A percentile compares a stretch with the other conserved stretches of the same genome.
These are phyloP conservation scores for Raphanus hybrid DNA, from an alignment of 441 rosid genomes.

Conservation along the genomic window DNA sequence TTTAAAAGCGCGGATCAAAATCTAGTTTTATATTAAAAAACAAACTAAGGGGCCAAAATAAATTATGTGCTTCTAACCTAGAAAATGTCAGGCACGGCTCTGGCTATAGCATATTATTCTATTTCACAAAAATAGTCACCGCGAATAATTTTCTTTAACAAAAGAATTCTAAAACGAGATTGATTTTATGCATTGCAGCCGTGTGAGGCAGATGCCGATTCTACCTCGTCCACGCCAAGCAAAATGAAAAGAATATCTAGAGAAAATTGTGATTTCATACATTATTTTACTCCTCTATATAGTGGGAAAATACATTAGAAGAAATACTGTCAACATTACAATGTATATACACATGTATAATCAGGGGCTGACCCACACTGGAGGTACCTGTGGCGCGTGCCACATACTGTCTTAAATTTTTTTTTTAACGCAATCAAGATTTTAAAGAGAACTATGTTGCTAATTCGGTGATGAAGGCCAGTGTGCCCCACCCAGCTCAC, in stretches of 20 bases:
- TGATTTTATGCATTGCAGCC: not conserved
- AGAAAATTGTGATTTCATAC: not conserved
- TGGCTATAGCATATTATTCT: not conserved
- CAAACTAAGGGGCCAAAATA: too few species aligned
- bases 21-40: too few species aligned
- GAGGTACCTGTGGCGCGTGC: too few species aligned
- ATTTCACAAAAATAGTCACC: conserved; percentile 7
- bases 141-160: not conserved
- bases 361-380: too few species aligned
- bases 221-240: conserved; percentile 2
- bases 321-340: not conserved
- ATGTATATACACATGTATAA: not conserved
- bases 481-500: too few species aligned
- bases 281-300: not conserved
- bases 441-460: too few species aligned
- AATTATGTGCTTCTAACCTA: too few species aligned
- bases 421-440: too few species aligned
- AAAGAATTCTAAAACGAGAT: not conserved
- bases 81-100: too few species aligned
- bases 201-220: conserved; percentile 7
- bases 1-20: too few species aligned
- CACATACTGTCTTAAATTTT: too few species aligned
- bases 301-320: not conserved
- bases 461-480: too few species aligned
- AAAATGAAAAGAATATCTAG: not conserved